Evolutionary conservation across 176 grass and related monocot species (phyloP).

Genomic region (Cenchrus purpureus): DNA sequence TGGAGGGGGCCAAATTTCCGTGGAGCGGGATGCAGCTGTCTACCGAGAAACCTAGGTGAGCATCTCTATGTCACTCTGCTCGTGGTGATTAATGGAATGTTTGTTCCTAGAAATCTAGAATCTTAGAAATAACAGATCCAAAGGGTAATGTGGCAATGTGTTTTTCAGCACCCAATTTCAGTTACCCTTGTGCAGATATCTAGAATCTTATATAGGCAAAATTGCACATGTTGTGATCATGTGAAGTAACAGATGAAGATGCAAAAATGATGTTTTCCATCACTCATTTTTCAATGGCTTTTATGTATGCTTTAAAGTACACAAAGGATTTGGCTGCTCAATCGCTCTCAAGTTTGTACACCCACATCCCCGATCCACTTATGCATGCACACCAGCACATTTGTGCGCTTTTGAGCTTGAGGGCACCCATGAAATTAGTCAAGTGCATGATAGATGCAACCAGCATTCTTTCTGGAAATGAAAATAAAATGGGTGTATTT

Average conservation of each 20-base stretch:
- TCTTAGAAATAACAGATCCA: neutral
- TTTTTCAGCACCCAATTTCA: neutral
- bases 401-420: neutral
- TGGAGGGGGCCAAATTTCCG: constrained; percentile 65
- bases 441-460: neutral
- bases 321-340: neutral
- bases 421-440: neutral
- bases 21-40: constrained; percentile 54
- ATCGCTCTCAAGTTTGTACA: neutral
- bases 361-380: neutral
- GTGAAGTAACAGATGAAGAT: neutral
- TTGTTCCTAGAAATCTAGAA: neutral
- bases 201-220: neutral
- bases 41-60: constrained; percentile 64
- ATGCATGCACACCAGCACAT: neutral
- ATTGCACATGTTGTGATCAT: neutral
- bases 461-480: neutral
- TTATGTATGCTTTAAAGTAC: neutral
- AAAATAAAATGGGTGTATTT: neutral
- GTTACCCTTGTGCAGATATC: neutral
- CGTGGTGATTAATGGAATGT: neutral
- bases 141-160: constrained; percentile 3
- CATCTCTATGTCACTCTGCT: neutral
- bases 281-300: neutral
- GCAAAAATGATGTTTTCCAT: neutral